Conservation (phyloP, 495 filamentous ascomycete genomes). For the Geopyxis carbonaria region DNA sequence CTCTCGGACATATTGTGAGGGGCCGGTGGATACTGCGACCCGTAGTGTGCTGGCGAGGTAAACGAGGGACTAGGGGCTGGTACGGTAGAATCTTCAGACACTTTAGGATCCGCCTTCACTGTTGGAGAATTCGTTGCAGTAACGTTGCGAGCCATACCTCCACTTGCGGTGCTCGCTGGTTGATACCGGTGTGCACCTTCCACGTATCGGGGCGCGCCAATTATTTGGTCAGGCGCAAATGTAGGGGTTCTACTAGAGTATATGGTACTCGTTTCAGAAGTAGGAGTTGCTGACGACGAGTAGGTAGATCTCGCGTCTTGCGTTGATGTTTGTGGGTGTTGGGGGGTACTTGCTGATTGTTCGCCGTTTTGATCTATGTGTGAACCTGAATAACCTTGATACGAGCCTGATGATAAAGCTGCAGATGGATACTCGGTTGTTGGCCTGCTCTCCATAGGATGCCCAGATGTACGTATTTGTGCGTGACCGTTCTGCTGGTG, state of each 20-base stretch:
- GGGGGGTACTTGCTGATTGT: not conserved
- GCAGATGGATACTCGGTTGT: slow-evolving; percentile 4
- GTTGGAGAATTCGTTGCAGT: slow-evolving; percentile 35
- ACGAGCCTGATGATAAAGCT: slow-evolving; percentile 1
- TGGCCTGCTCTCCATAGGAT: slow-evolving; percentile 7
- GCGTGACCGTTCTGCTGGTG: slow-evolving; percentile 8
- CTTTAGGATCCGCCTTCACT: slow-evolving; percentile 81
- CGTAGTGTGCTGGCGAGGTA: slow-evolving; percentile 41
- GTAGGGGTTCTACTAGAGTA: slow-evolving; percentile 26
- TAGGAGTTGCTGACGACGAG: slow-evolving; percentile 21
- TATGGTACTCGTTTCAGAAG: slow-evolving; percentile 11
- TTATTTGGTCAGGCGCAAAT: slow-evolving; percentile 18
- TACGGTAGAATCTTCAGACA: slow-evolving; percentile 98
- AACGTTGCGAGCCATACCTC: slow-evolving; percentile 72
- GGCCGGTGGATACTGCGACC: slow-evolving; percentile 69
- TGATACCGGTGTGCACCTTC: slow-evolving; percentile 47
- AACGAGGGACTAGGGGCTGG: slow-evolving; percentile 78
- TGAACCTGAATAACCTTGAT: not conserved
- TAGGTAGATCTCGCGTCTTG: slow-evolving; percentile 22
- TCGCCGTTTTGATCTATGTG: slow-evolving; percentile 7
- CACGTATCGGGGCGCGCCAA: slow-evolving; percentile 27
- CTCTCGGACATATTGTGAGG: slow-evolving; percentile 21
- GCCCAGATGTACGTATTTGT: too few species aligned
- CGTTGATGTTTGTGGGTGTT: slow-evolving; percentile 15
- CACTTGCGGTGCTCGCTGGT: slow-evolving; percentile 53